Percentiles rank a stretch among this genome's conserved stretches.
Conservation (phyloP, 1,139 yeast species). For the Entelexis sorbosivorans region DNA sequence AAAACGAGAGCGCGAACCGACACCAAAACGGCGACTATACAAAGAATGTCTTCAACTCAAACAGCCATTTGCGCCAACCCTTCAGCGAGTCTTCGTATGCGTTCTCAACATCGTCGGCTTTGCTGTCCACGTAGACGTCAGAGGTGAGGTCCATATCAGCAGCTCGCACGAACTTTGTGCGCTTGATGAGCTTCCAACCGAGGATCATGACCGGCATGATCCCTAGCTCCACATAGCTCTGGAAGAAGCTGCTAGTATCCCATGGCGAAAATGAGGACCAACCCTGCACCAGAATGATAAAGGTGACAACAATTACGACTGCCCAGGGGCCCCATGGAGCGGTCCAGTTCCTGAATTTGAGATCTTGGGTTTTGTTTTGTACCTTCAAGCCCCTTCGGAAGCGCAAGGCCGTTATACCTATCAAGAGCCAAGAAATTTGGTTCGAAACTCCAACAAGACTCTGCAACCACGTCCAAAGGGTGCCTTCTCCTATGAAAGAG, state of each 20-base stretch:
- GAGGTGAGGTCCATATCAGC: conserved; percentile 55
- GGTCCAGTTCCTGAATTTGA: conserved; percentile 45
- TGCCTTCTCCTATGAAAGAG: conserved; percentile 39
- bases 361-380: conserved; percentile 33
- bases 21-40: not conserved
- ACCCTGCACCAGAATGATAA: conserved; percentile 55
- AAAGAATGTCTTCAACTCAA: conserved; percentile 24
- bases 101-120: conserved; percentile 39
- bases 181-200: conserved; percentile 39
- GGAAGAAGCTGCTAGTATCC: conserved; percentile 48
- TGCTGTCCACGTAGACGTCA: conserved; percentile 44
- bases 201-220: conserved; percentile 42
- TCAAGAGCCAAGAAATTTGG: conserved; percentile 48
- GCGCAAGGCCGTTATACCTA: conserved; percentile 38
- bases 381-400: conserved; percentile 38
- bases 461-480: conserved; percentile 54
- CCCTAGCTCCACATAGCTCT: conserved; percentile 47
- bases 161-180: conserved; percentile 40
- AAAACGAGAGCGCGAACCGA: too few species aligned
- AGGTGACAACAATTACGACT: conserved; percentile 42
- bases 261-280: conserved; percentile 58
- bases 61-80: conserved; percentile 40
- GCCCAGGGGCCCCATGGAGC: conserved; percentile 45
- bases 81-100: conserved; percentile 35
- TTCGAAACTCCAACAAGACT: conserved; percentile 53